Base-by-base conservation (phyloP, 106 monocot genomes). In the Allium fistulosum region DNA sequence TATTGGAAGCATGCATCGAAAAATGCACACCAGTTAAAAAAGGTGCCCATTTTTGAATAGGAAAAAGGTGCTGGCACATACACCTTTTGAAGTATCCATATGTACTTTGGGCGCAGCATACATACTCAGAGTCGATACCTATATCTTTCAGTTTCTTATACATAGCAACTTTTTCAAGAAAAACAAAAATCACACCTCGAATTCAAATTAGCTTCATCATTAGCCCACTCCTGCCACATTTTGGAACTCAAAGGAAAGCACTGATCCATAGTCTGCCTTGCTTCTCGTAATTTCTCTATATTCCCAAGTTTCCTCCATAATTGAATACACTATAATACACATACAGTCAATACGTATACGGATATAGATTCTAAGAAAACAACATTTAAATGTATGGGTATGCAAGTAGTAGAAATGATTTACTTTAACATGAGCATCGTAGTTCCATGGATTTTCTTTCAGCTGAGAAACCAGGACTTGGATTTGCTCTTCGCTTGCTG, bases 151-250 rank as follows among this genome's bases (percentile, higher is more conserved):
- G 37, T 2, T 37, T 37, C 37, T 37, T 37, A 37, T 37, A 37
- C 37, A 37, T 4, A 37, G 37, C 37, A 37, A 5, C 37, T 37
- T 37, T 37, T 37, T 37, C 37, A 37, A 37, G 37, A 37, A 37
- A 63, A 17, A 17, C 28, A 63, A 7, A 17, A 64, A 64, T 48
- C 15, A 64, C 79, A 90, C 94, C 82, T 56, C 53, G 62, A n/a
- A 71, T 63, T 82, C 57, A 92, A 12, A 5, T 84, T 83, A 57
- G 57, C 57, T 69, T 92, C 97, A 62, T 99, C 97, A 26, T 76
- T 87, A 11, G 81, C 71, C 97, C 97, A 93, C 58, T 99, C 97
- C 64, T 79, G 80, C 97, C 92, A 99, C 81, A 99, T 87, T 69
- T 81, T 78, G 13, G 97, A 81, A 63, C 61, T 85, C 48, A 99